Evolutionary conservation across 345 rosid genomes (phyloP).

Genomic region (Tarenaya hassleriana): DNA sequence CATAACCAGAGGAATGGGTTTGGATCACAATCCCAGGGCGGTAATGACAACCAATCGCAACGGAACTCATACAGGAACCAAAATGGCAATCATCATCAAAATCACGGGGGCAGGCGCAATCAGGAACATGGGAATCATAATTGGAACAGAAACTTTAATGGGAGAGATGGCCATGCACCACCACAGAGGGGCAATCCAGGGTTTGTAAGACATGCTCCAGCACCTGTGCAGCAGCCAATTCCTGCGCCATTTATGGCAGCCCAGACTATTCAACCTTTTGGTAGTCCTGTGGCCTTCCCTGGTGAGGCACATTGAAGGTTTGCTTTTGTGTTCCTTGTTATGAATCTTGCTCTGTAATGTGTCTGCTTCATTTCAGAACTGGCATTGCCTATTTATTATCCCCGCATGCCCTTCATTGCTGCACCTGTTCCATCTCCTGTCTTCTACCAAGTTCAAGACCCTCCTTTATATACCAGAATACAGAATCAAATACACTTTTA

Average conservation of each 20-base stretch:
- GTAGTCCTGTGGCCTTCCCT: slow-evolving; percentile 42
- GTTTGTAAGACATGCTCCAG: slow-evolving; percentile 53
- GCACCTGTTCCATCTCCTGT: slow-evolving; percentile 39
- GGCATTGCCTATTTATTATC: slow-evolving; percentile 41
- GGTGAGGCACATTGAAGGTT: slow-evolving; percentile 43
- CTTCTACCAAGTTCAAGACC: slow-evolving; percentile 40
- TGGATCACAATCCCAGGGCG: slow-evolving; percentile 42
- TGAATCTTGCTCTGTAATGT: slow-evolving; percentile 25
- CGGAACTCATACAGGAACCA: slow-evolving; percentile 61
- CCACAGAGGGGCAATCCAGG: slow-evolving; percentile 50
- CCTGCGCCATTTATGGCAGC: slow-evolving; percentile 44
- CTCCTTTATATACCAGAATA: slow-evolving; percentile 48
- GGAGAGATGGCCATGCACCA: slow-evolving; percentile 60
- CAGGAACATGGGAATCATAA: slow-evolving; percentile 61
- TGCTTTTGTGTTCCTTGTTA: slow-evolving; percentile 3
- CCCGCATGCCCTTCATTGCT: slow-evolving; percentile 46
- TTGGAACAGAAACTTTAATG: slow-evolving; percentile 62
- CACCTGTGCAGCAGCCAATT: slow-evolving; percentile 43
- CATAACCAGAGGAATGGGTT: slow-evolving; percentile 48
- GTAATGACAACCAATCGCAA: slow-evolving; percentile 50
- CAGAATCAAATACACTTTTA: slow-evolving; percentile 73
- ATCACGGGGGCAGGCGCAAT: slow-evolving; percentile 67
- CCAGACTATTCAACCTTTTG: slow-evolving; percentile 44
- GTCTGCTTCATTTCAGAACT: slow-evolving; percentile 36
- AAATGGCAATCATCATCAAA: slow-evolving; percentile 62